Conservation (phyloP, 306 rosid genomes). For the Vigna unguiculata region DNA sequence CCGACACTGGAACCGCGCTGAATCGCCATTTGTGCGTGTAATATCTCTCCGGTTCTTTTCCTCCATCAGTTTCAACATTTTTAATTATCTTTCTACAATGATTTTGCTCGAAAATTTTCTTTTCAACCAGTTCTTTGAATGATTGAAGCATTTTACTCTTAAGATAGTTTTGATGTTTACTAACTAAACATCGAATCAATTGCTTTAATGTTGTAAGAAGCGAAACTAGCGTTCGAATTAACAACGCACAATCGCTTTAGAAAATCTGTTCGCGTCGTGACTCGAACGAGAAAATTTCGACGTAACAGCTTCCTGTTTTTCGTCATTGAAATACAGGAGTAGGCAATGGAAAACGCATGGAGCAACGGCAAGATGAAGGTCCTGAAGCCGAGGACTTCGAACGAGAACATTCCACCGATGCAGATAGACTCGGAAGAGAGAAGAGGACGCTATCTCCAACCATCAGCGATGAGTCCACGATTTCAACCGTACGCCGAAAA, state of each 20-base stretch:
- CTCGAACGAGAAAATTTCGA: constrained; percentile 12
- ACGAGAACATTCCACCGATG: constrained; percentile 53
- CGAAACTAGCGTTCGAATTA: constrained; percentile 14
- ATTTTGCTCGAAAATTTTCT: neutral
- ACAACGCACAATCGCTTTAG: neutral
- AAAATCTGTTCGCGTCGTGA: neutral
- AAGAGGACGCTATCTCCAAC: constrained; percentile 49
- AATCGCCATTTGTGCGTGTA: constrained; percentile 1
- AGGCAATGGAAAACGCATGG: constrained; percentile 47
- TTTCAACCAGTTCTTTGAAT: constrained; percentile 3
- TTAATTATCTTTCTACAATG: neutral
- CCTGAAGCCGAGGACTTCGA: constrained; percentile 37
- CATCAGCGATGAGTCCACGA: constrained; percentile 48
- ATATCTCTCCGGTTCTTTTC: constrained; percentile 12
- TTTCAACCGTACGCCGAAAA: constrained; percentile 56
- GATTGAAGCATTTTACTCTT: constrained; percentile 13
- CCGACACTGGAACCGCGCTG: constrained; percentile 3
- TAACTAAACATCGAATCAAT: neutral
- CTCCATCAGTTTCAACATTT: neutral
- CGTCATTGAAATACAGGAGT: constrained; percentile 42
- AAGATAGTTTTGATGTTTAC: neutral
- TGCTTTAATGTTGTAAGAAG: neutral
- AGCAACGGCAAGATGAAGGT: constrained; percentile 40
- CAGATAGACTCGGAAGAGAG: constrained; percentile 45
- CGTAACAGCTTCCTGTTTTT: constrained; percentile 30